Base-by-base conservation (phyloP, 768 basidiomycete species). In the Lactarius sp. region DNA sequence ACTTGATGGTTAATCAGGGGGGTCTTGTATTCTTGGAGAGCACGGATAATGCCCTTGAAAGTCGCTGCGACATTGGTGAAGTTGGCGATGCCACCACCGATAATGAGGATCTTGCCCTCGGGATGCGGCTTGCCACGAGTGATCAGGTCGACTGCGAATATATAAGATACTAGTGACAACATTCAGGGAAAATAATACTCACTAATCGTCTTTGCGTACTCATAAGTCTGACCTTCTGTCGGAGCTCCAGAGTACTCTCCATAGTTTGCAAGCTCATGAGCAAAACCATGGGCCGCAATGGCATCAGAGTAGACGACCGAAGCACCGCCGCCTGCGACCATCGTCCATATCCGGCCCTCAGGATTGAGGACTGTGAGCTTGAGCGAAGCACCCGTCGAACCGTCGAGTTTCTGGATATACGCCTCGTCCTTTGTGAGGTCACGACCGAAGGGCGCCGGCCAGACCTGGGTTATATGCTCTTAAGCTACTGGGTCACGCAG, bases 71-170 rank as follows among this genome's bases (percentile, higher is more conserved):
- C 95, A 74, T 99, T 98, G 74, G 94, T 98, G 80, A 99, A 99
- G 85, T 99, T 99, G 80, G 97, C 97, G 67, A 97, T 97, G 79
- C 96, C 96, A 77, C 97, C 97, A 77, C 96, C 97, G 69, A 99
- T 97, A 83, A 99, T 97, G 77, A 98, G 90, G 74, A 98, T 86
- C 79, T 99, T 99, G 81, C 97, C 97, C 56, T 97, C 79, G 57
- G 87, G 80, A 69, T 85, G 82, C 54, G 90, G 87, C 27, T 81
- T 77, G 52, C 95, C 94, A 63, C 96, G 94, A 50, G 92, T 98
- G 75, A 98, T 92, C 65, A 99, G 79, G 75, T 98, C 95, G 73
- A 98, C 90, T 85, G 69, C 14, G 18, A 46, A 31, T 22, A 2
- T 49, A n/a, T 54, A 68, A 64, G 70, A 62, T 31, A 52, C 52